A percentile compares a stretch with the other conserved stretches of the same genome.
These are phyloP conservation scores for Hypericum perforatum DNA, from an alignment of 345 rosid genomes.

Conservation along the genomic window DNA sequence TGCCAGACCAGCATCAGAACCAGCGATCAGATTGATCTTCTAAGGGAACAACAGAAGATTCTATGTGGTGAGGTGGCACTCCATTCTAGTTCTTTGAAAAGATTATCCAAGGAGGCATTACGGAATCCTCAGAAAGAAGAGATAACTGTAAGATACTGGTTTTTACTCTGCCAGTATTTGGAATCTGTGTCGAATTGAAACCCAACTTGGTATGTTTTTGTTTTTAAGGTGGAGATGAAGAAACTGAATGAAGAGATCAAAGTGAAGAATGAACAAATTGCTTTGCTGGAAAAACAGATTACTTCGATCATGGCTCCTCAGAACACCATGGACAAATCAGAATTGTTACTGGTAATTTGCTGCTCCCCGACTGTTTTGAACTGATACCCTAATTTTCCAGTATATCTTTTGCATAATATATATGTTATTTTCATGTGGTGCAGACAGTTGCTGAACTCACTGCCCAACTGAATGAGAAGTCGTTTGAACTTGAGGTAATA, in stretches of 20 bases:
- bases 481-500: conserved; percentile 88
- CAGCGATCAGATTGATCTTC: conserved; percentile 72
- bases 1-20: conserved; percentile 64
- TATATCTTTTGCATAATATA: conserved; percentile 11
- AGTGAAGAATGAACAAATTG: conserved; percentile 66
- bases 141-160: conserved; percentile 37
- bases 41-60: conserved; percentile 90
- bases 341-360: conserved; percentile 50
- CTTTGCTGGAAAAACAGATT: conserved; percentile 71
- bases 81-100: conserved; percentile 78
- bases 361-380: conserved; percentile 5
- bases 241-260: conserved; percentile 60
- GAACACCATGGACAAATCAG: conserved; percentile 46
- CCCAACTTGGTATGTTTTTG: conserved; percentile 18
- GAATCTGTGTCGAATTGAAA: conserved; percentile 10
- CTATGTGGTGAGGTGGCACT: conserved; percentile 78
- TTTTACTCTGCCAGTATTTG: conserved; percentile 10
- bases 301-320: conserved; percentile 48
- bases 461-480: conserved; percentile 80
- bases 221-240: conserved; percentile 61
- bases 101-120: conserved; percentile 68
- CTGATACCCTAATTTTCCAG: conserved; percentile 7
- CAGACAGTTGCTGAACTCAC: conserved; percentile 69
- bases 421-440: conserved; percentile 18
- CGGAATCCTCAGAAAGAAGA: conserved; percentile 59